Evolutionary conservation across 2,329 filamentous ascomycete genomes (phyloP).

Genomic region (Trichoderma breve): DNA sequence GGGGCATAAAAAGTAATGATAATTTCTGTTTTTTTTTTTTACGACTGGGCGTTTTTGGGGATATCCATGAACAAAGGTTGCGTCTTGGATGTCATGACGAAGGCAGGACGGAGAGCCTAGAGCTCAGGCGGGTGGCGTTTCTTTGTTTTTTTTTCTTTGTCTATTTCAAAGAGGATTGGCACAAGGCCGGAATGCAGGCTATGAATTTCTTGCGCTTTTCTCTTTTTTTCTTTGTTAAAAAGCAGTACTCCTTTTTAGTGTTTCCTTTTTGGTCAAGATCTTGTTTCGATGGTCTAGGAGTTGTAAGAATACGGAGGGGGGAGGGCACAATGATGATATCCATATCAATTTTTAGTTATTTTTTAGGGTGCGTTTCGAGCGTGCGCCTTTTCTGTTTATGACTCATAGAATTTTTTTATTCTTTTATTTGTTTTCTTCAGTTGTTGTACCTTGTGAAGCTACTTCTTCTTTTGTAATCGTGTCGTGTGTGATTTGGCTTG

Average conservation of each 20-base stretch:
- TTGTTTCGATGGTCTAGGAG: not conserved
- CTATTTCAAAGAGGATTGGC: not conserved
- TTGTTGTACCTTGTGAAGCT: not conserved
- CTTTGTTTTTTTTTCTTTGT: not conserved
- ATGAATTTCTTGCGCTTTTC: not conserved
- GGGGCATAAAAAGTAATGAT: conserved; percentile 4
- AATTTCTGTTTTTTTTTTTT: not conserved
- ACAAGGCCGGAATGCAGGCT: conserved; percentile 2
- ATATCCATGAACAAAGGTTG: not conserved
- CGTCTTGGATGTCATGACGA: conserved; percentile 2
- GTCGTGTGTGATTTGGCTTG: not conserved
- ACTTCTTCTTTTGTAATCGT: not conserved
- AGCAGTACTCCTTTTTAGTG: not conserved
- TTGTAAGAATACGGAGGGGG: conserved; percentile 1
- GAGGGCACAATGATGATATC: conserved; percentile 6
- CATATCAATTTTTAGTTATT: conserved; percentile 6
- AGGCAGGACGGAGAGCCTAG: not conserved
- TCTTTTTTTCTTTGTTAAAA: not conserved
- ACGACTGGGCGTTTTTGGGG: not conserved
- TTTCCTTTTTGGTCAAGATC: not conserved
- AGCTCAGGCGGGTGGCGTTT: conserved; percentile 8
- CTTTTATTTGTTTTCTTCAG: not conserved
- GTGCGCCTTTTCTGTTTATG: not conserved
- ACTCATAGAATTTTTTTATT: not conserved
- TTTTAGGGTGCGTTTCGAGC: not conserved